Evolutionary conservation across 2,329 filamentous ascomycete species (phyloP), one percentile per base, ranked within the genome.

Genomic region (Alternaria novae-zelandiae): DNA sequence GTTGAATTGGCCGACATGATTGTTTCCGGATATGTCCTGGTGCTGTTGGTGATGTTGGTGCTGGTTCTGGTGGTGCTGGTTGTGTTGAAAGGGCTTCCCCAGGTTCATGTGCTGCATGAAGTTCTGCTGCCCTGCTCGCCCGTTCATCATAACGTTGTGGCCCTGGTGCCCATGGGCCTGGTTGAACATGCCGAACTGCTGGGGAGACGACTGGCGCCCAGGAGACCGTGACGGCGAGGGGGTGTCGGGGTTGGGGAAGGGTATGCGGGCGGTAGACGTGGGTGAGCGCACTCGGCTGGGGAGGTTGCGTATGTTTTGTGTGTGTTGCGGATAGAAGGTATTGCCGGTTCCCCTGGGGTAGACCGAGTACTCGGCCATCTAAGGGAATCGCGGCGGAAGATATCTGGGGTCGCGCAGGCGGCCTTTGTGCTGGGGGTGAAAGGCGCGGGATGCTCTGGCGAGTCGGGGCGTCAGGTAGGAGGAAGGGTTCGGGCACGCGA

Each of bases 141-240:
- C 91, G 82, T 93, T 94, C 81, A 93, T 87, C 82, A 92, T 89
- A 82, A 87, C 87, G 83, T 90, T 90, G 79, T 93, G 91, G 79
- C 89, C 88, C 82, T 90, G 89, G 78, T 91, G 89, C 61, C 67
- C 71, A 57, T 75, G 74, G 77, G 85, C 86, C 80, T 92, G 89
- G 76, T 88, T 89, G 85, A 90, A 94, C 91, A 94, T 94, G 79
- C 86, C 85, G 82, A 78, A 80, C 70, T 82, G 80, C 63, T 83
- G 81, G 15, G 83, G 82, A 68, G 83, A 72, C 72, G 83, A 70
- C 72, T 84, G 80, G 28, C 82, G 80, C 61, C 85, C 86, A 47
- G 86, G 86, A 49, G 86, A 88, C 73, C 86, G 84, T 65, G 86
- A 85, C 64, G 87, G 86, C 13, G 86, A 88, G 56, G 86, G 86